A percentile compares a stretch with the other conserved stretches of the same genome.
These are phyloP conservation scores for Pyrenochaeta sp. DNA, from an alignment of 2,329 filamentous ascomycete species.

Conservation along the genomic window DNA sequence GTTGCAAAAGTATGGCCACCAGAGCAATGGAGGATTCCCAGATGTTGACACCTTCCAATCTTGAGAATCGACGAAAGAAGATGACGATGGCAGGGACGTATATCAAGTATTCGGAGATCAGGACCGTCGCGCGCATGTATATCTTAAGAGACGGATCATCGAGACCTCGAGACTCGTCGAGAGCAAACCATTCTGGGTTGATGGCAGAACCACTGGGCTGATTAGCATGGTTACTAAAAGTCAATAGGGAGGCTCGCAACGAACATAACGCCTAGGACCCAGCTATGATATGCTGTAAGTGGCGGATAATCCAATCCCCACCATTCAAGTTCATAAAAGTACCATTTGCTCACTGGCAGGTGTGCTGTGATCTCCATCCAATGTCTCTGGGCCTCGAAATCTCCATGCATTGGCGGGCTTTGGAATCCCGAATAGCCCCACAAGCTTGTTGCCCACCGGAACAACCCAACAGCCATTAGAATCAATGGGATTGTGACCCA, in stretches of 20 bases:
- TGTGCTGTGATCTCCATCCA: conserved; percentile 98
- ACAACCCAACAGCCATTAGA: conserved; percentile 88
- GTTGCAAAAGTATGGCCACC: conserved; percentile 90
- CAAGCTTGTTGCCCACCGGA: conserved; percentile 88
- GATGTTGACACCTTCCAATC: conserved; percentile 75
- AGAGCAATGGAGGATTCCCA: conserved; percentile 88
- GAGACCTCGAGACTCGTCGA: conserved; percentile 80
- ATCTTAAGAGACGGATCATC: conserved; percentile 84
- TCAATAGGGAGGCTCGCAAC: conserved; percentile 26
- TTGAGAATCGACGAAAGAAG: conserved; percentile 82
- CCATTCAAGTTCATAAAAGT: conserved; percentile 95
- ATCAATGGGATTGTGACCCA: conserved; percentile 91
- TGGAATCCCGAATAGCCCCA: conserved; percentile 94
- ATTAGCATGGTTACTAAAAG: no score
- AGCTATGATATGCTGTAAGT: conserved; percentile 97
- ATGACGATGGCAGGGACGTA: conserved; percentile 87
- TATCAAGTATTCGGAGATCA: conserved; percentile 88
- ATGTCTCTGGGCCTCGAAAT: conserved; percentile 97
- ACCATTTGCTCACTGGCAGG: conserved; percentile 92
- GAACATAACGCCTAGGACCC: conserved; percentile 84
- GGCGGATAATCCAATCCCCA: conserved; percentile 99
- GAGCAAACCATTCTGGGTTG: conserved; percentile 84
- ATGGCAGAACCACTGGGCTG: conserved; percentile 71
- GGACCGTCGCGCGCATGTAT: conserved; percentile 93
- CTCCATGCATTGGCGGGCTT: conserved; percentile 88